phyloP scores from a whole-genome alignment of 2,329 filamentous ascomycete genomes.

The Lasiodiplodia sp. region DNA sequence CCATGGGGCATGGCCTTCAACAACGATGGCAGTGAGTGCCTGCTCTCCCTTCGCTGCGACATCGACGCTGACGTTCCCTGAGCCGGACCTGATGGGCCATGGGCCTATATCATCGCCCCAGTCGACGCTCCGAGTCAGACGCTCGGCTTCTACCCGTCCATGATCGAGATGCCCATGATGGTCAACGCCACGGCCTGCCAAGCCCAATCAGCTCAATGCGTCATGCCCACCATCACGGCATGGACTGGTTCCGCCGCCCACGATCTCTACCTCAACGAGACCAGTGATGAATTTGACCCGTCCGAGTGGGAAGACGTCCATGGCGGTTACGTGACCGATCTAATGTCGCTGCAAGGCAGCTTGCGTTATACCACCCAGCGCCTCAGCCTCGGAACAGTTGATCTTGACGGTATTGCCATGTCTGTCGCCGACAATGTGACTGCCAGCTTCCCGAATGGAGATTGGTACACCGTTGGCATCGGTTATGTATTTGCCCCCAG shows the following conservation, averaged over 20 bases:
- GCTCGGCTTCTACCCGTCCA: neutral
- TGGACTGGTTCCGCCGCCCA: constrained; percentile 4
- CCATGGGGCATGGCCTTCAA: neutral
- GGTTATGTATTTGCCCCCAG: constrained; percentile 1
- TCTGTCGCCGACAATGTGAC: constrained; percentile 7
- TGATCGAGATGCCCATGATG: neutral
- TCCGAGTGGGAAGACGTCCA: neutral
- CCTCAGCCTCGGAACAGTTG: neutral
- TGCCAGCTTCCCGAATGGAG: neutral
- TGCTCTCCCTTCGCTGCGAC: neutral
- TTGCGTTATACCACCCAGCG: neutral
- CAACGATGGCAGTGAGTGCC: constrained; percentile 3
- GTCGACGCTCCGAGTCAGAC: neutral
- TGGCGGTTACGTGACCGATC: neutral
- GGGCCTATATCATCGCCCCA: neutral
- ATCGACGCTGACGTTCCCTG: neutral
- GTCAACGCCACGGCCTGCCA: constrained; percentile 8
- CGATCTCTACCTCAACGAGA: neutral
- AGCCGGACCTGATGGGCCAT: constrained; percentile 20
- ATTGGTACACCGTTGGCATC: constrained; percentile 6
- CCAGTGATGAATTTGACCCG: neutral
- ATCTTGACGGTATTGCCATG: neutral
- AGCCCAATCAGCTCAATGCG: neutral
- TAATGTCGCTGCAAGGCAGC: constrained; percentile 1
- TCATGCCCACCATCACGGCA: neutral